Evolutionary conservation across 208 protist genomes (phyloP).

Genomic region (Crithidia thermophila): DNA sequence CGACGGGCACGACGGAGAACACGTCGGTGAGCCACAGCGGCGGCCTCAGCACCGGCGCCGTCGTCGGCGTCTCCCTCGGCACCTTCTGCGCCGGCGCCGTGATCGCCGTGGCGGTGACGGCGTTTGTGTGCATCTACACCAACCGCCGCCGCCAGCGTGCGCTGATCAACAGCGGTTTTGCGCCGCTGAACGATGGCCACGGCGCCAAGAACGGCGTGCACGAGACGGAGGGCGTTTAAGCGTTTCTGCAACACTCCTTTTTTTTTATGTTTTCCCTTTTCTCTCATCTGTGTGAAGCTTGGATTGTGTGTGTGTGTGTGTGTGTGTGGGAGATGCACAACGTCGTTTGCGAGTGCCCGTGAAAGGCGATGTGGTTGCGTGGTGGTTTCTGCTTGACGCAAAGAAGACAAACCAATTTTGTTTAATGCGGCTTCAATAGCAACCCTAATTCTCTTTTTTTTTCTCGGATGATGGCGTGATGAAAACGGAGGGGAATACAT

Average conservation of each 20-base stretch:
- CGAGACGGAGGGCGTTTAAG: neutral
- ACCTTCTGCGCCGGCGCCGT: constrained; percentile 31
- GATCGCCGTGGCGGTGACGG: constrained; percentile 20
- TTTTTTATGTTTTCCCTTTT: too few species aligned
- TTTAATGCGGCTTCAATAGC: too few species aligned
- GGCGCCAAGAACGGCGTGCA: neutral
- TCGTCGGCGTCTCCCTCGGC: constrained; percentile 29
- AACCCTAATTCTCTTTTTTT: too few species aligned
- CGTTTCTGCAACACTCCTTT: neutral
- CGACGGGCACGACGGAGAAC: neutral
- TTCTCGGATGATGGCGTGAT: too few species aligned
- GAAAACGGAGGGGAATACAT: too few species aligned
- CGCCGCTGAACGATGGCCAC: constrained; percentile 1
- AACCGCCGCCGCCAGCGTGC: neutral
- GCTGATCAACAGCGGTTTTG: neutral
- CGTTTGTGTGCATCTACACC: constrained; percentile 20
- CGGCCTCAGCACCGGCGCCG: constrained; percentile 27
- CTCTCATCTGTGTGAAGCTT: too few species aligned
- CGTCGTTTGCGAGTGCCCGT: neutral
- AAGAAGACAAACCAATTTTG: too few species aligned
- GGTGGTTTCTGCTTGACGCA: too few species aligned
- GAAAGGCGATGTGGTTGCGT: too few species aligned
- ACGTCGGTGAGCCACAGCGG: neutral
- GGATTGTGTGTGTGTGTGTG: neutral
- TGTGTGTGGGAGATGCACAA: neutral